A percentile compares a stretch with the other conserved stretches of the same genome.
Conservation (phyloP, 2,329 filamentous ascomycete species). For the Fonsecaea multimorphosa region DNA sequence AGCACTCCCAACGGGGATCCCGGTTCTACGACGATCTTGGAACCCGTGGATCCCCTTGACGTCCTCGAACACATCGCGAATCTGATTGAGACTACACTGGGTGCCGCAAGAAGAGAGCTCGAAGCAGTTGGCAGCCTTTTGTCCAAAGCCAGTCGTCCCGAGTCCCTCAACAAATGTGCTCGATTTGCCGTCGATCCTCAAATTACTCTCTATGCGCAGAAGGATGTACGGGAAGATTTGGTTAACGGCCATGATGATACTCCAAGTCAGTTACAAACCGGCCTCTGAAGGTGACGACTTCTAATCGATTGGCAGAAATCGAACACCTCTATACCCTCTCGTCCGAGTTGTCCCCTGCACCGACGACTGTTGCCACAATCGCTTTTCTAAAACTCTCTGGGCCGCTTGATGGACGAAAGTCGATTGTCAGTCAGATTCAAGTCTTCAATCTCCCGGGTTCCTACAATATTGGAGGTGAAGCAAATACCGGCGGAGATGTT, state of each 20-base stretch:
- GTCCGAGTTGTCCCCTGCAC: constrained; percentile 77
- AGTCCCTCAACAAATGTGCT: constrained; percentile 84
- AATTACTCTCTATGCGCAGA: constrained; percentile 84
- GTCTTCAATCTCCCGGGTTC: constrained; percentile 90
- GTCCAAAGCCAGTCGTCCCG: constrained; percentile 71
- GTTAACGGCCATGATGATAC: constrained; percentile 44
- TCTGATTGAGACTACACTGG: constrained; percentile 74
- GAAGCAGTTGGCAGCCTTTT: constrained; percentile 82
- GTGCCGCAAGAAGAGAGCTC: constrained; percentile 77
- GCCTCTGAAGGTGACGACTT: constrained; percentile 38
- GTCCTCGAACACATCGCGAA: constrained; percentile 74
- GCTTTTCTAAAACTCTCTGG: constrained; percentile 88
- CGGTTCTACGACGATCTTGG: constrained; percentile 23
- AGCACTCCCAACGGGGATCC: constrained; percentile 35
- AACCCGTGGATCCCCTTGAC: constrained; percentile 66
- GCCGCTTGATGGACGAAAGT: constrained; percentile 81
- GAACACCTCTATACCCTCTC: constrained; percentile 79
- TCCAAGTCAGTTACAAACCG: constrained; percentile 31
- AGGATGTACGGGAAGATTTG: constrained; percentile 60
- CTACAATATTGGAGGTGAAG: constrained; percentile 44
- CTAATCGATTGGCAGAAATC: constrained; percentile 34
- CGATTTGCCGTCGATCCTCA: constrained; percentile 90
- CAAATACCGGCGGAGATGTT: constrained; percentile 68
- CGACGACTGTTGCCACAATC: constrained; percentile 82
- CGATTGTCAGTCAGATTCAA: constrained; percentile 86